Conservation (phyloP, 2,329 filamentous ascomycete genomes). For the Aspergillus aculeatinus region DNA sequence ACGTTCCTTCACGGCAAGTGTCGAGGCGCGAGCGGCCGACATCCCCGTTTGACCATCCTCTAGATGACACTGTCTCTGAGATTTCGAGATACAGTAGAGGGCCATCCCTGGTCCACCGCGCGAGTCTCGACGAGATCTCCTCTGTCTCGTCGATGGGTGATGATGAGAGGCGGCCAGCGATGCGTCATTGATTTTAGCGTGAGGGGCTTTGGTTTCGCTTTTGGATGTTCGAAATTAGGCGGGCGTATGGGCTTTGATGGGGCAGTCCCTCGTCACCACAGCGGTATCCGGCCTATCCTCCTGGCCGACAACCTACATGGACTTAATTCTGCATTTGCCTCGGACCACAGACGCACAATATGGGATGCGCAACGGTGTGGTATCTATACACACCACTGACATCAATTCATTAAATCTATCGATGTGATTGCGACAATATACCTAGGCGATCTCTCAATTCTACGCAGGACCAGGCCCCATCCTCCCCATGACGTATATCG, state of each 20-base stretch:
- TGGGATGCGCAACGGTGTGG: not conserved
- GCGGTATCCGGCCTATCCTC: not conserved
- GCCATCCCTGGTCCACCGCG: conserved; percentile 7
- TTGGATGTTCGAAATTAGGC: not conserved
- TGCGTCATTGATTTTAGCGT: not conserved
- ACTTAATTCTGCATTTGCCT: too few relatives aligned
- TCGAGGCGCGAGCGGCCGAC: conserved; percentile 12
- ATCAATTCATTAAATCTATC: not conserved
- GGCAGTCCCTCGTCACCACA: not conserved
- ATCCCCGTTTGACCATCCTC: conserved; percentile 26
- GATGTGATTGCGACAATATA: not conserved
- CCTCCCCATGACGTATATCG: not conserved
- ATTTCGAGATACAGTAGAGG: conserved; percentile 24
- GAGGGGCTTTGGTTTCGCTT: not conserved
- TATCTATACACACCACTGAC: not conserved
- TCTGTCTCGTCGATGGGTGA: conserved; percentile 34
- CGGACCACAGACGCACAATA: not conserved
- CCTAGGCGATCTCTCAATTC: not conserved
- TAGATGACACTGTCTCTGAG: conserved; percentile 28
- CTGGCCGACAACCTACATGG: not conserved
- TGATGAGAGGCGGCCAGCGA: conserved; percentile 12
- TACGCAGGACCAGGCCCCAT: not conserved
- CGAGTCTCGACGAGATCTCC: conserved; percentile 31
- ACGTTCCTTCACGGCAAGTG: conserved; percentile 9
- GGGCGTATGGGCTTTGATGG: not conserved